Evolutionary conservation across 2,329 filamentous ascomycete species (phyloP).

Genomic region (Beauveria bassiana): DNA sequence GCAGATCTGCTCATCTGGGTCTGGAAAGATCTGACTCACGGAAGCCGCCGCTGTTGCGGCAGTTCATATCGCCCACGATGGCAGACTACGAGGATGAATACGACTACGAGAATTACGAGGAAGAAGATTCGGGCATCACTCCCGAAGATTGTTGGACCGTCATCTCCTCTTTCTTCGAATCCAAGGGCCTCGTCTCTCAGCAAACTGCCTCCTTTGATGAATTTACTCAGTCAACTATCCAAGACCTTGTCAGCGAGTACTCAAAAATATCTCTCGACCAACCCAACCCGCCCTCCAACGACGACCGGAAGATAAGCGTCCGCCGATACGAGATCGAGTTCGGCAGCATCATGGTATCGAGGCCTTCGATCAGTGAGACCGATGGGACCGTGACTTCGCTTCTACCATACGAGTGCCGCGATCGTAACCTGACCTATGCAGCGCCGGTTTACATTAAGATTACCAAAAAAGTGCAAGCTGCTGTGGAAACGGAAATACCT

Average conservation of each 20-base stretch:
- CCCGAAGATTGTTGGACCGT: conserved; percentile 98
- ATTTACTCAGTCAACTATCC: conserved; percentile 88
- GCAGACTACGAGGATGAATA: conserved; percentile 49
- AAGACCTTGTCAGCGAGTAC: conserved; percentile 89
- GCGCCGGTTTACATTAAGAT: conserved; percentile 87
- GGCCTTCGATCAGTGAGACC: conserved; percentile 85
- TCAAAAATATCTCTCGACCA: conserved; percentile 89
- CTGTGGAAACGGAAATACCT: conserved; percentile 64
- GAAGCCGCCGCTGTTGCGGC: not conserved
- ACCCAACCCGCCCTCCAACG: conserved; percentile 67
- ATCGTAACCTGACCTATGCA: conserved; percentile 93
- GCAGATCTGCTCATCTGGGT: not conserved
- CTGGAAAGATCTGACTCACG: not conserved
- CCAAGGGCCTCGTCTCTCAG: conserved; percentile 91
- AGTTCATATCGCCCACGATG: conserved; percentile 29
- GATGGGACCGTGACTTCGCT: conserved; percentile 82
- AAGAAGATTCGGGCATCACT: conserved; percentile 67
- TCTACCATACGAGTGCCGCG: conserved; percentile 86
- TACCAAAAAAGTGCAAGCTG: conserved; percentile 74
- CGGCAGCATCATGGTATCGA: conserved; percentile 78
- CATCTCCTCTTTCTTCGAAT: conserved; percentile 93
- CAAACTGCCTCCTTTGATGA: conserved; percentile 98
- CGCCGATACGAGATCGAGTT: conserved; percentile 95
- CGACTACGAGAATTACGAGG: conserved; percentile 64
- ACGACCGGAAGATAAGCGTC: conserved; percentile 74